Evolutionary conservation across 768 basidiomycete species (phyloP).

Genomic region (Rhodotorula paludigena): DNA sequence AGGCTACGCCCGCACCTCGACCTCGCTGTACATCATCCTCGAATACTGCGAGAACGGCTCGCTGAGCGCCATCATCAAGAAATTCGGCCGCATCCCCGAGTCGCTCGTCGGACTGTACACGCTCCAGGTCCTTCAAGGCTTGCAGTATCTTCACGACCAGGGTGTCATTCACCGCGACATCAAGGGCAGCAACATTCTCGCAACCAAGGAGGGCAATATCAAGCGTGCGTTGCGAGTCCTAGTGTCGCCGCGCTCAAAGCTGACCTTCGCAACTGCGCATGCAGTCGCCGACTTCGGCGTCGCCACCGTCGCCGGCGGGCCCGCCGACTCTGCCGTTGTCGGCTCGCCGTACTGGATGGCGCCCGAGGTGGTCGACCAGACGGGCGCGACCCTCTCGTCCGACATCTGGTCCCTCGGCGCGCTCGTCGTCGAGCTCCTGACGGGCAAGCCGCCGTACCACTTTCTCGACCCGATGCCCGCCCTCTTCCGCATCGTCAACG

Average conservation of each 20-base stretch:
- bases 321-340: constrained; percentile 83
- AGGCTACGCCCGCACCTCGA: constrained; percentile 90
- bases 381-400: constrained; percentile 90
- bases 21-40: constrained; percentile 92
- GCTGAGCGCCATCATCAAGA: constrained; percentile 86
- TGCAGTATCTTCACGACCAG: constrained; percentile 96
- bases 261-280: constrained; percentile 53
- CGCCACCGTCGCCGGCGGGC: constrained; percentile 69
- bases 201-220: constrained; percentile 96
- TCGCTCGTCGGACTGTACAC: constrained; percentile 94
- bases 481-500: constrained; percentile 95
- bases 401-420: constrained; percentile 92
- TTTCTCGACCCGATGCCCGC: constrained; percentile 97
- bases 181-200: constrained; percentile 97
- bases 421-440: constrained; percentile 90
- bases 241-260: not conserved
- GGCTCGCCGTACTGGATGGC: constrained; percentile 99
- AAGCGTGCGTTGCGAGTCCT: constrained; percentile 56
- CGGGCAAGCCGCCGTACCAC: constrained; percentile 91
- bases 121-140: constrained; percentile 88
- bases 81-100: constrained; percentile 98
- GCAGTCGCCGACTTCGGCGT: constrained; percentile 94
- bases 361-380: constrained; percentile 97
- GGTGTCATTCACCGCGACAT: constrained; percentile 99
- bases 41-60: constrained; percentile 99